Base-by-base conservation (phyloP, 139 green algal species). In the Picochlorum sp. region DNA sequence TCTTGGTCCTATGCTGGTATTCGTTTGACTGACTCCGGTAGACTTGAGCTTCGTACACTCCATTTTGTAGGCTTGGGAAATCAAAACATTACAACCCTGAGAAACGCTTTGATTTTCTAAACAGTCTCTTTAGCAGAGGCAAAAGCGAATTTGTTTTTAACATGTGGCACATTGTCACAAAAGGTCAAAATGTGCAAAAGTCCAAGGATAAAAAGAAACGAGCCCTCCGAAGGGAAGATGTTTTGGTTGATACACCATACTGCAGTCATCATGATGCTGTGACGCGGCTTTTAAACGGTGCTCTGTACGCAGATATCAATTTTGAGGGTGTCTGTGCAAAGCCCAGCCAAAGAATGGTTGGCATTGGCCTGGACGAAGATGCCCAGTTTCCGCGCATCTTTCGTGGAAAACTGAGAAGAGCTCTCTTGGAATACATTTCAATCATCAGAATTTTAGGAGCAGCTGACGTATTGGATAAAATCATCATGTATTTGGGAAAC, bases 121-220 rank as follows among this genome's bases (percentile, higher is more conserved):
- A 21, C 13, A 38, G 14, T 14, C 37, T 66, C 3, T 66, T 66
- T 44, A 21, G 15, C 10, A 66, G 30, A 26, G 23, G 15, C n/a
- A 66, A 66, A 23, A 6, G 11, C 18, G 15, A 32, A 50, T 66
- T 66, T 57, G 34, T 24, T 20, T 41, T 44, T 11, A 66, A 66
- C n/a, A 66, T 66, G 34, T 57, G 15, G 23, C 32, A 0, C 24
- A 32, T 20, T 44, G 61, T 18, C 14, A 62, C 26, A 21, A 21
- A 24, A 45, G n/a, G 14, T 62, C n/a, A 20, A 18, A 34, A 20
- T 59, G 23, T 38, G 26, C 23, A 21, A 30, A 32, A 66, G 13
- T 10, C 61, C 10, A 56, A 44, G 38, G n/a, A 21, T 34, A 66
- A 54, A 20, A 54, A 20, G 11, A 54, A 21, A 41, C 34, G 34